Evolutionary conservation across 1,139 yeast species (phyloP), one percentile per base, ranked within the genome.

Genomic region (Saccharomyces hybrid): DNA sequence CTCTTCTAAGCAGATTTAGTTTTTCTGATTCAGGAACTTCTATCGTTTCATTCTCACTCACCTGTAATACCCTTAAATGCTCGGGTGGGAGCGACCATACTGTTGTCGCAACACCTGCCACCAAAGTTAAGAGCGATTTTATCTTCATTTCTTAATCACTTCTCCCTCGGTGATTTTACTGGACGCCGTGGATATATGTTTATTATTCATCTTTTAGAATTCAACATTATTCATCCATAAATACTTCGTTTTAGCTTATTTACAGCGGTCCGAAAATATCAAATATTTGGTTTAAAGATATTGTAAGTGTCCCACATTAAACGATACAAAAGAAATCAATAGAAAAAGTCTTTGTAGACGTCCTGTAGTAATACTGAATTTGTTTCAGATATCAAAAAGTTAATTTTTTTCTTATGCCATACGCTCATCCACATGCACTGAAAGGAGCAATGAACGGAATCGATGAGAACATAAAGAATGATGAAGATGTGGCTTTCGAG

Each of bases 1-100:
- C 83, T 28, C 75, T 69, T 55, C 84, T 75, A 64, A 76, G 79
- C 58, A 85, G 73, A 9, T 70, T 67, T 55, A 81, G 68, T 68
- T 87, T 84, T 50, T 83, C 84, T 6, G 69, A 67, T 64, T 87
- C 95, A 14, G 77, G 69, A 51, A 80, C 80, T 53, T 77, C 66
- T 49, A 74, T 68, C 51, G 74, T 73, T 24, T 74, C 71, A 21
- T 57, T 58, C 19, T 65, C 60, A 14, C 61, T 59, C 2, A 64
- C 21, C 52, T 67, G 65, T 42, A 67, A 46, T 2, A 59, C 51
- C 49, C 66, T 59, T 32, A 54, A 24, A n/a, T 58, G 42, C 21
- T 57, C 59, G 32, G 56, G 54, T 29, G 60, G 62, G 27, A 54
- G 53, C 2, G 59, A 42, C 52, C 4, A 16, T 1, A 46, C 12